Conservation (phyloP, 192 early-diverging fungal genomes). For the Rhizoclosmatium sp. region DNA sequence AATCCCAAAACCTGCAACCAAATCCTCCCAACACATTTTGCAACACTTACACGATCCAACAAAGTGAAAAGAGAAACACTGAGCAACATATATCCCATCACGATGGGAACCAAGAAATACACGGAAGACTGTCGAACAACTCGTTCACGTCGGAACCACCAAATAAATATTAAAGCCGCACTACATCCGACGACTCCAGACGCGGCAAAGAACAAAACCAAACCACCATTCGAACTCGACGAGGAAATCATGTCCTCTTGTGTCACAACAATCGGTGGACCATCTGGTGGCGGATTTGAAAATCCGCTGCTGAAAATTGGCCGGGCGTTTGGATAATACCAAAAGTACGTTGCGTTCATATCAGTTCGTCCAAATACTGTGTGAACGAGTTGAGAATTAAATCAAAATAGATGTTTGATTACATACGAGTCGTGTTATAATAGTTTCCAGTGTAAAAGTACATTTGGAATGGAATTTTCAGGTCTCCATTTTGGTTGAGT, state of each 20-base stretch:
- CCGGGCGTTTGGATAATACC: not conserved
- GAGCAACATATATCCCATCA: not conserved
- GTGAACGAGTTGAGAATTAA: not conserved
- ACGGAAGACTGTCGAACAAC: not conserved
- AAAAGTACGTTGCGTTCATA: not conserved
- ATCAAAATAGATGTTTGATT: not conserved
- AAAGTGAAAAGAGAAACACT: constrained; percentile 2
- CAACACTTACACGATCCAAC: not conserved
- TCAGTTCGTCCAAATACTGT: constrained; percentile 26
- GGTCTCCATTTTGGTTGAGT: constrained; percentile 14
- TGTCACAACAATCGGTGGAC: not conserved
- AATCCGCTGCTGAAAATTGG: constrained; percentile 4
- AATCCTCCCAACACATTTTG: not conserved
- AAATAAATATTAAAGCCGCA: not conserved
- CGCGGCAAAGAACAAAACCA: constrained; percentile 6
- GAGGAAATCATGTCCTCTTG: not conserved
- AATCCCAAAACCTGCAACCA: constrained; percentile 32
- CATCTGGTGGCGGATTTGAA: constrained; percentile 14
- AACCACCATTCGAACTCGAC: not conserved
- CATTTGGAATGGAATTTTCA: constrained; percentile 4
- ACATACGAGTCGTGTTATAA: constrained; percentile 15
- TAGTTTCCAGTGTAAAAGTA: constrained; percentile 13
- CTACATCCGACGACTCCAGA: not conserved
- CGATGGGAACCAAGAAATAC: not conserved
- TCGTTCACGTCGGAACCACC: not conserved